Base-by-base conservation (phyloP, 352 stramenopile genomes). In the Globisporangium paddicum region DNA sequence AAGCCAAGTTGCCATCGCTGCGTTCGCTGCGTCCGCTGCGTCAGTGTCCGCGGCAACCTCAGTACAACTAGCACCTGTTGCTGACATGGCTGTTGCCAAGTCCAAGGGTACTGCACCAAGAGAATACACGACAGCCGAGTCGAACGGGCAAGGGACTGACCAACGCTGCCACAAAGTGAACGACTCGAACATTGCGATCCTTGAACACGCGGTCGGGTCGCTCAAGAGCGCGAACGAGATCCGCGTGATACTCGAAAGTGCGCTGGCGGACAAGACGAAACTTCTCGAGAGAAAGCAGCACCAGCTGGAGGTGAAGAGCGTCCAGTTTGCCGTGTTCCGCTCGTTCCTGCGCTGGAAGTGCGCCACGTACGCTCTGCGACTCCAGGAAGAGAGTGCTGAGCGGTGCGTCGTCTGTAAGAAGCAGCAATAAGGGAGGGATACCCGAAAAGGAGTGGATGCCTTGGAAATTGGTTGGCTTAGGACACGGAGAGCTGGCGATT, bases 261-360 rank as follows among this genome's bases (percentile, higher is more conserved):
- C 62, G 9, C 51, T 83, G 5, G 25, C 34, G 21, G 70, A 66
- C 25, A 55, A 74, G 3, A 71, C 69, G 18, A 58, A 67, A 6
- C 52, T 48, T 3, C 62, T 67, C 14, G 44, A 19, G 30, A 52
- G 50, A 64, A 64, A 14, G 64, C 46, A 25, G 54, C 60, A 45
- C 47, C 69, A 60, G 49, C 71, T 48, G n/a, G 57, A 38, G 58
- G 57, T 23, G 46, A 70, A 48, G 68, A 66, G 59, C 25, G n/a
- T 68, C 38, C 73, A 79, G 52, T 76, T 80, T 40, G 44, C 74
- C 13, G 32, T 77, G 2, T 40, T 78, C n/a, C 66, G 67, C 44
- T 66, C 66, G 6, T 82, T 82, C 47, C 42, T 80, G 44, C 71
- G 63, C 44, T 82, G 73, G 73, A 79, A 76, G 48, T 67, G 64